A percentile compares a stretch with the other conserved stretches of the same genome.
Conservation (phyloP, 768 basidiomycete genomes). For the Glaciozyma martinii region DNA sequence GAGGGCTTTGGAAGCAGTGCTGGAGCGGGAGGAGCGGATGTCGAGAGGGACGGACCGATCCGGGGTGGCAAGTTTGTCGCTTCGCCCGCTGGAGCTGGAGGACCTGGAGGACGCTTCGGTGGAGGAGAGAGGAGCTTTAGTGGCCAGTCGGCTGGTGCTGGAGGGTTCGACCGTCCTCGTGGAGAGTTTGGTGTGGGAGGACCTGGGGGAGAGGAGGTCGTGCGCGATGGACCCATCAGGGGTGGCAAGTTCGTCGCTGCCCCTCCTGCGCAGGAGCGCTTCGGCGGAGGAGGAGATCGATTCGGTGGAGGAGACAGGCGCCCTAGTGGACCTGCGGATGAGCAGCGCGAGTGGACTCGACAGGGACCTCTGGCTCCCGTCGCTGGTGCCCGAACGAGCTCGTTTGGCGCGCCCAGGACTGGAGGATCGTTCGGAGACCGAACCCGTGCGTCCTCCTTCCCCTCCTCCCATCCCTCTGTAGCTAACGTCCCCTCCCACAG, state of each 20-base stretch:
- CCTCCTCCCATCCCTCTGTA: not conserved
- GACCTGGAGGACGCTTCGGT: conserved; percentile 48
- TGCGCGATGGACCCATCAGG: conserved; percentile 30
- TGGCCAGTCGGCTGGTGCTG: too few relatives aligned
- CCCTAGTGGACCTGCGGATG: conserved; percentile 33
- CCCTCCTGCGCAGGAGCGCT: conserved; percentile 33
- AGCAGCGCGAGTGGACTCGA: conserved; percentile 44
- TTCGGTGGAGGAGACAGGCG: conserved; percentile 37
- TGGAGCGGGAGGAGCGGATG: conserved; percentile 14
- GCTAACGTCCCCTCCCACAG: not conserved
- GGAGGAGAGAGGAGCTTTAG: conserved; percentile 39
- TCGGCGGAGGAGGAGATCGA: conserved; percentile 41
- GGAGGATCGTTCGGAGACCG: conserved; percentile 12
- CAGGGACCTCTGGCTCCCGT: conserved; percentile 10
- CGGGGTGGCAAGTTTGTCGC: conserved; percentile 41
- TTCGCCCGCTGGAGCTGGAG: conserved; percentile 46
- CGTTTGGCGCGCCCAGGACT: not conserved
- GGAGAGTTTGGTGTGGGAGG: conserved; percentile 1
- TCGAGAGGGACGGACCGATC: conserved; percentile 36
- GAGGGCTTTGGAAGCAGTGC: conserved; percentile 42
- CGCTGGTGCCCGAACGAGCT: not conserved
- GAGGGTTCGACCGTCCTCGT: too few relatives aligned
- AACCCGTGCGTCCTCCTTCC: conserved; percentile 12
- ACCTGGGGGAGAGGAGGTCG: conserved; percentile 16
- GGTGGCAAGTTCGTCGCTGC: conserved; percentile 33